phyloP scores from a whole-genome alignment of 805 yeast genomes.

The Nakazawaea molendinolei region DNA sequence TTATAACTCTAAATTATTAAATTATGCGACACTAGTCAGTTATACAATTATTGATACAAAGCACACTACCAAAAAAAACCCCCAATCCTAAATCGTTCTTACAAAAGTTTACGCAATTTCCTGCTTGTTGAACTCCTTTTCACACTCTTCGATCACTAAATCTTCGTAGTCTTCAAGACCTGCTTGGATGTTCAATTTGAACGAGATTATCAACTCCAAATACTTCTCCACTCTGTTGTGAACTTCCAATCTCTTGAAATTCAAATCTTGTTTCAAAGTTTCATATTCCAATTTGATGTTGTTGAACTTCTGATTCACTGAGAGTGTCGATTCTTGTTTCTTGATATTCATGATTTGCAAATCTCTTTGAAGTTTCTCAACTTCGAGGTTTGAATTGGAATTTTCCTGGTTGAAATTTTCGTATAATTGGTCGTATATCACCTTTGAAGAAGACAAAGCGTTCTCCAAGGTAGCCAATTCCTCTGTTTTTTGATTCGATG shows the following conservation, averaged over 20 bases:
- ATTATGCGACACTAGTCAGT: too few relatives aligned
- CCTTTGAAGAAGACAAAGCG: slow-evolving; percentile 40
- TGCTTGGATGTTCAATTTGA: slow-evolving; percentile 62
- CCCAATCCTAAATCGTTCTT: too few relatives aligned
- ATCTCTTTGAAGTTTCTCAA: slow-evolving; percentile 57
- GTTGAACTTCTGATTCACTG: slow-evolving; percentile 32
- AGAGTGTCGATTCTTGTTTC: slow-evolving; percentile 15
- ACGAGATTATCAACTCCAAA: slow-evolving; percentile 53
- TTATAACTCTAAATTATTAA: too few relatives aligned
- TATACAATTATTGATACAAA: too few relatives aligned
- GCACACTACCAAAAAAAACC: too few relatives aligned
- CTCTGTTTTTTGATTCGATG: slow-evolving; percentile 50
- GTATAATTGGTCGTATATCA: slow-evolving; percentile 48
- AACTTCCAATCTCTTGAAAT: slow-evolving; percentile 39
- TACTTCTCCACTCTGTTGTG: slow-evolving; percentile 49
- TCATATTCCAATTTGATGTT: slow-evolving; percentile 47
- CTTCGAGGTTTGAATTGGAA: slow-evolving; percentile 51
- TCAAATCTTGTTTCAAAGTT: slow-evolving; percentile 39
- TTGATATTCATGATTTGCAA: slow-evolving; percentile 28
- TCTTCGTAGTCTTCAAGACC: slow-evolving; percentile 54
- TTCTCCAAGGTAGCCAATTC: slow-evolving; percentile 52
- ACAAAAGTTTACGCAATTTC: too few relatives aligned
- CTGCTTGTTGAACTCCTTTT: slow-evolving; percentile 16
- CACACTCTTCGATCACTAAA: slow-evolving; percentile 32
- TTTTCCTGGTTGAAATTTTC: slow-evolving; percentile 48